Evolutionary conservation across 345 rosid species (phyloP), one percentile per base, ranked within the genome.

Genomic region (Durio zibethinus): DNA sequence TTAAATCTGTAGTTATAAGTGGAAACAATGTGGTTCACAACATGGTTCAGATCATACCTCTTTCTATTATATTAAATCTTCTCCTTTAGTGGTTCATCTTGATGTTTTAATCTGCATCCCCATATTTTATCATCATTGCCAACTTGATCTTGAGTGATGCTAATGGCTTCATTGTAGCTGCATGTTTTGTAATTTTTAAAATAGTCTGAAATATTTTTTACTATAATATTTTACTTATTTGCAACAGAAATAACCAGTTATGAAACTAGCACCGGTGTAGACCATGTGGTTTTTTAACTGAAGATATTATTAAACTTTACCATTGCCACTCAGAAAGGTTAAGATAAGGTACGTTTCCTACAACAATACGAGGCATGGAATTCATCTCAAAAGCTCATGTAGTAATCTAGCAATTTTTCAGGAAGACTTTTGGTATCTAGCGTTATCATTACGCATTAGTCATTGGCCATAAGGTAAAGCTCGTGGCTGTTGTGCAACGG

Each of bases 331-430:
- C 29, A 43, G 14, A n/a, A 43, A 52, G 29, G 31, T 66, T 71
- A 80, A 76, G 72, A 62, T 54, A n/a, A 66, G 20, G 12, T 72
- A 54, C 25, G 45, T 73, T 31, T 59, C 74, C 50, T 64, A 29
- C 43, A 47, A 20, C 9, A 50, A 48, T 31, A 43, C 14, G 43
- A 63, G 20, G 25, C 18, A 3, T 57, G 57, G 12, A 45, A 57
- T 40, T 25, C 52, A 15, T 47, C 8, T 69, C 21, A 43, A 75
- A 75, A 27, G 77, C 76, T 20, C 69, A 38, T 6, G 18, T 59
- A 35, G 29, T 20, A 50, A 29, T 48, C 31, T 23, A 3, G 53
- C 71, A 43, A 56, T 45, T 21, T 67, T 56, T 36, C 45, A 4
- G n/a, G 15, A 63, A 36, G 7, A 61, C 18, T 9, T 48, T 54